Evolutionary conservation across 2,329 filamentous ascomycete genomes (phyloP), one percentile per base, ranked within the genome.

Genomic region (Monosporascus sp.): DNA sequence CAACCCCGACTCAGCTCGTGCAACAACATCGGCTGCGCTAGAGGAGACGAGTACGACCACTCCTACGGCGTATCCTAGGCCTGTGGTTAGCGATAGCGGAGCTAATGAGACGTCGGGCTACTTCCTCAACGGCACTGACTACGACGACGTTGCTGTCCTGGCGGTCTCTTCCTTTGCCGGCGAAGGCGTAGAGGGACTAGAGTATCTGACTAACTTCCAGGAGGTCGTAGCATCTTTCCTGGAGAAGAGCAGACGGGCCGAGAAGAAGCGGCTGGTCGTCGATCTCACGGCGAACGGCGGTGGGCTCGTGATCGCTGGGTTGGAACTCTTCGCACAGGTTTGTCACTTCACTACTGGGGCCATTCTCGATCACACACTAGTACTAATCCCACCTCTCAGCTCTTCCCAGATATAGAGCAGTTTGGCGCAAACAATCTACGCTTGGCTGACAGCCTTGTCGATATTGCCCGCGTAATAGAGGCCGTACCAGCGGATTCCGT

Each of bases 181-280:
- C 54, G 55, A 48, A 55, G 48, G 38, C 22, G 55, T 60, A 6
- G 61, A 56, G 45, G 53, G 63, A 1, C 47, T 58, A 37, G 66
- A 72, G 50, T 75, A 73, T 54, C 67, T 74, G 46, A 55, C 62
- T 5, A 65, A 70, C 0, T 60, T 74, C 47, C 63, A 67, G 44
- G 52, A 66, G n/a, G 69, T 68, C 9, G 57, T 65, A 0, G 51
- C 56, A 45, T 42, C 53, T 5, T 69, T 68, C 54, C 52, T 69
- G 6, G 51, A 42, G 11, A 46, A 56, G 24, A 64, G 61, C 37
- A 72, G 73, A 52, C 70, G 72, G 9, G 74, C 72, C 1, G 78
- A 77, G 52, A 84, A 83, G 68, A 82, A 74, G 46, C 82, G 81
- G 64, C 74, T 86, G 0, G 76, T 86, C 11, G 70, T 86, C 31